Percentiles rank a stretch among this genome's conserved stretches.
Evolutionary conservation across 768 basidiomycete species (phyloP).

Genomic region (Galerina sulciceps): DNA sequence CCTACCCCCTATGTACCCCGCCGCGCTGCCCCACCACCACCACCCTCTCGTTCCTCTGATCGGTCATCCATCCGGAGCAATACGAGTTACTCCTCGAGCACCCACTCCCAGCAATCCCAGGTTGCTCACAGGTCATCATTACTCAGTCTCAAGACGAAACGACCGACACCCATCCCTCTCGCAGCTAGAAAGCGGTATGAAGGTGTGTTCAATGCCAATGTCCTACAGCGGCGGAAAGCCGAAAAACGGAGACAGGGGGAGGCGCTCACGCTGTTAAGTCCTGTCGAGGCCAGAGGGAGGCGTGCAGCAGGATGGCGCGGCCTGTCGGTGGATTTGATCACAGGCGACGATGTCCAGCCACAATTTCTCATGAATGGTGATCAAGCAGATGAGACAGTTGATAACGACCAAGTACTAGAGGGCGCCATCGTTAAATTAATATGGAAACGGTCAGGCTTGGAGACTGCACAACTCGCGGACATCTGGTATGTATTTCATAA

Average conservation of each 20-base stretch:
- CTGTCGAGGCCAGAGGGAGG: slow-evolving; percentile 46
- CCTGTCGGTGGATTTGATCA: slow-evolving; percentile 62
- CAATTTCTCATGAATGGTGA: slow-evolving; percentile 25
- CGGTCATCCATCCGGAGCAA: slow-evolving; percentile 66
- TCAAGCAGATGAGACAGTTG: slow-evolving; percentile 36
- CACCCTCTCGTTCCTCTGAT: slow-evolving; percentile 59
- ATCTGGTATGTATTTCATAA: slow-evolving; percentile 61
- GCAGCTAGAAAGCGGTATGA: slow-evolving; percentile 71
- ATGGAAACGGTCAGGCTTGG: slow-evolving; percentile 66
- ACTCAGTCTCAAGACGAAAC: slow-evolving; percentile 35
- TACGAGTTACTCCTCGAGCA: slow-evolving; percentile 37
- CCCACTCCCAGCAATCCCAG: slow-evolving; percentile 25
- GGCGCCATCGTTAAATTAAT: slow-evolving; percentile 61
- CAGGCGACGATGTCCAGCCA: slow-evolving; percentile 35
- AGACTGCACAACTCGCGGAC: slow-evolving; percentile 51
- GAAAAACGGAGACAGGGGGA: slow-evolving; percentile 35
- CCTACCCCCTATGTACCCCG: slow-evolving; percentile 38
- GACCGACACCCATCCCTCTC: slow-evolving; percentile 71
- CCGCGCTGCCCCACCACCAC: slow-evolving; percentile 44
- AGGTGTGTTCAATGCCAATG: slow-evolving; percentile 63
- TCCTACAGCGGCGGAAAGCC: slow-evolving; percentile 50
- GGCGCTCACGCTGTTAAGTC: slow-evolving; percentile 37
- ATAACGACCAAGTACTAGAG: slow-evolving; percentile 52
- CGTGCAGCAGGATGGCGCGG: slow-evolving; percentile 71
- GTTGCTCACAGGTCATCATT: slow-evolving; percentile 11